Evolutionary conservation across 2,329 filamentous ascomycete genomes (phyloP), one percentile per base, ranked within the genome.

Genomic region (Metarhizium anisopliae): DNA sequence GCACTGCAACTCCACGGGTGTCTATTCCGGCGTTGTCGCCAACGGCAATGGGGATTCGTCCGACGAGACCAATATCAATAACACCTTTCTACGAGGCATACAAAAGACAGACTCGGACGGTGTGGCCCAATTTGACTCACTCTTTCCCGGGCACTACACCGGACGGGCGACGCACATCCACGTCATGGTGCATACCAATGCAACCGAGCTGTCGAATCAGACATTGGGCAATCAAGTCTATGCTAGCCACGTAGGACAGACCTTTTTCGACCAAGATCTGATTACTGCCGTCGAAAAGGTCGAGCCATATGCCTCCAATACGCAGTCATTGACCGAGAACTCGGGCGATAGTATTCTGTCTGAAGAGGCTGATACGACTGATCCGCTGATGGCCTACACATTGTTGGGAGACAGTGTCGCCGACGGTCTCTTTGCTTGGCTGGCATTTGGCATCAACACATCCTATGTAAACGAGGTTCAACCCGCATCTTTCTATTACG

Each of bases 171-270:
- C 64, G 1, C 74, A 77, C 61, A 70, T 72, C 52, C 74, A 76
- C 61, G 58, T 73, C 43, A 20, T 67, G 69, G 61, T 56, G 58
- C 52, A 56, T 35, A 43, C 45, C 16, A 60, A 65, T 55, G 66
- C 68, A 32, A 67, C 65, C 16, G 63, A 73, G 11, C 70, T 74
- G 50, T 60, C 71, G 53, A 82, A 83, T 69, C 71, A 74, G 60
- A 83, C 80, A 56, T 70, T 81, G 55, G 66, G 70, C 29, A 77
- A 74, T 56, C 53, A 72, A 76, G 73, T 70, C 36, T 69, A 73
- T 83, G 74, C 79, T 50, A 74, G 77, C 1, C 81, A 85, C 66
- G 75, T 84, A 32, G 82, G 82, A 18, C 82, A 86, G 66, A 43
- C 53, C 57, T 85, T 81, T 73, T 81, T 83, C 65, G 80, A 83